These are phyloP conservation scores for Syzygium jambos DNA, from an alignment of 345 rosid genomes.

Conservation along the genomic window DNA sequence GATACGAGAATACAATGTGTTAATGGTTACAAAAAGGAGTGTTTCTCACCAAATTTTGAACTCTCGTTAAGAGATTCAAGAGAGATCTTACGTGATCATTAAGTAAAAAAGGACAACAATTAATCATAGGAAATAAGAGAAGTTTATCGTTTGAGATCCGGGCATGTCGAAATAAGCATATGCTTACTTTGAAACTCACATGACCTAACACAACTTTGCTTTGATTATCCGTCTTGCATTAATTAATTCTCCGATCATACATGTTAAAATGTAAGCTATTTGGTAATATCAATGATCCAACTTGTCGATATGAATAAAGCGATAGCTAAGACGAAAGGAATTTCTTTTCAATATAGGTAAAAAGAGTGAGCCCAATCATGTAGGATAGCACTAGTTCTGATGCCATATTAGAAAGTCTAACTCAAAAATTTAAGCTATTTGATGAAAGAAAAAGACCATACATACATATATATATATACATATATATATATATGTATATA, in stretches of 20 bases:
- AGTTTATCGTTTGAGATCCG: rapidly evolving
- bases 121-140: rapidly evolving
- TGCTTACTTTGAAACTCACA: not conserved
- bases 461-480: not conserved
- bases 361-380: no score
- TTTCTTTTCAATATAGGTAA: no score
- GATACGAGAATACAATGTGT: not conserved
- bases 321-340: rapidly evolving
- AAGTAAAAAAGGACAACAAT: not conserved
- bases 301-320: not conserved
- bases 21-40: not conserved
- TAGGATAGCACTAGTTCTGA: no score
- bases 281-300: not conserved
- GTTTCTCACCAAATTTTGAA: not conserved
- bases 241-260: not conserved
- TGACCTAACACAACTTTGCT: not conserved
- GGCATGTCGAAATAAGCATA: not conserved
- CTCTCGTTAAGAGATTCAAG: not conserved
- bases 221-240: not conserved
- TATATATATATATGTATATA: not conserved
- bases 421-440: no score
- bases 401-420: no score
- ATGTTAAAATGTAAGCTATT: not conserved
- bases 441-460: no score
- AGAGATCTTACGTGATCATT: rapidly evolving